Percentiles rank a stretch among this genome's conserved stretches.
These are phyloP conservation scores for Hevea brasiliensis DNA, from an alignment of 345 rosid species.

Conservation along the genomic window DNA sequence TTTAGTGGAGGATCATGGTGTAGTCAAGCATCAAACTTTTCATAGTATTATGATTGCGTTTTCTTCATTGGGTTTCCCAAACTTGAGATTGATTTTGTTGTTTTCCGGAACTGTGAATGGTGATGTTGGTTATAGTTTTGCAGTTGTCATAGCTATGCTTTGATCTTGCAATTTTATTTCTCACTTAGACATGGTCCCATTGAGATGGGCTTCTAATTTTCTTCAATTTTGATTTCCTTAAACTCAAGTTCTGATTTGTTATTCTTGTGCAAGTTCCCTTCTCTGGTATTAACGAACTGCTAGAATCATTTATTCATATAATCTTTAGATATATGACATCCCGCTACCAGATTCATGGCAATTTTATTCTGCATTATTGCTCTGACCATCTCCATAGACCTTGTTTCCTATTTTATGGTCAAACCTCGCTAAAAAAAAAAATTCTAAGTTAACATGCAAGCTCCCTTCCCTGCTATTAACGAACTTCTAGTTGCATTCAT, in stretches of 20 bases:
- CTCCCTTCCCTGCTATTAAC: not conserved
- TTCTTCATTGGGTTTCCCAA: not conserved
- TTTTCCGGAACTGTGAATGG: not conserved
- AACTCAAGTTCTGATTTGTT: not conserved
- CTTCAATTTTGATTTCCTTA: not conserved
- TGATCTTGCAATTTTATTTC: not conserved
- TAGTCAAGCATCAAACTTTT: not conserved
- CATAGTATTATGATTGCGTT: not conserved
- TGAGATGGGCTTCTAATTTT: not conserved
- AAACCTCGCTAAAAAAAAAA: too few species aligned
- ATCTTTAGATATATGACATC: not conserved
- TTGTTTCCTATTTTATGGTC: too few species aligned
- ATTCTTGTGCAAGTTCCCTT: not conserved
- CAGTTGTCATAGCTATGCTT: not conserved
- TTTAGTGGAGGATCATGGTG: not conserved
- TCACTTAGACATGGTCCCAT: not conserved
- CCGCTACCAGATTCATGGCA: not conserved
- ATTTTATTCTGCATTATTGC: too few species aligned
- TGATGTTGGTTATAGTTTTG: not conserved
- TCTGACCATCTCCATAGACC: too few species aligned
- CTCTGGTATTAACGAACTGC: not conserved
- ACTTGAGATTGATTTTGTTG: not conserved
- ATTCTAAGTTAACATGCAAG: too few species aligned
- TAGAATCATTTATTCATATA: not conserved
- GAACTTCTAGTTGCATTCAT: not conserved